Evolutionary conservation across 768 basidiomycete species (phyloP), one percentile per base, ranked within the genome.

Genomic region (Rhodotorula toruloides): DNA sequence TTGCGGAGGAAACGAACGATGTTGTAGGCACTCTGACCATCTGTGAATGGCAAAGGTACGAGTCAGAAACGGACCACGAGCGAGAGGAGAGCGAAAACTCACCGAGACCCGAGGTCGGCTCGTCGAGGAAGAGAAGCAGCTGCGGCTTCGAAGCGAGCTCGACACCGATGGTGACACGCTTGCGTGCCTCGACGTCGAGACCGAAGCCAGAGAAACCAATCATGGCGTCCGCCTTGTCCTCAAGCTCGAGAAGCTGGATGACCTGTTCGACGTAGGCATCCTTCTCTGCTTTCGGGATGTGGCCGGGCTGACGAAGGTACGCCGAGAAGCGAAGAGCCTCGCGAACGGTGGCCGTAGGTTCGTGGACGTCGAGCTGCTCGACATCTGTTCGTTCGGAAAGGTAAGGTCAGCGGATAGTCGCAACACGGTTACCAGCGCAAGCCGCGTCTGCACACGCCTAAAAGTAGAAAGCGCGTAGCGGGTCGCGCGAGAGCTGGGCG

Each of bases 351-450:
- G 84, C 78, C 13, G 85, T 84, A 32, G 84, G 82, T 27, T 87
- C 81, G 77, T 92, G 91, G 7, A 64, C 87, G 71, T 90, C 89
- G 81, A 84, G 84, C 74, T 94, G 91, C 74, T 93, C 90, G 46
- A 63, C 55, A 52, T 56, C n/a, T n/a, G n/a, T n/a, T n/a, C n/a
- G n/a, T n/a, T n/a, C n/a, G n/a, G n/a, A n/a, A n/a, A n/a, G n/a
- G n/a, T n/a, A n/a, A n/a, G n/a, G n/a, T n/a, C n/a, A n/a, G n/a
- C n/a, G n/a, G n/a, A n/a, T n/a, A n/a, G n/a, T n/a, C n/a, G n/a
- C n/a, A n/a, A n/a, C n/a, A n/a, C n/a, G n/a, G n/a, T n/a, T n/a
- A n/a, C n/a, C n/a, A n/a, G n/a, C n/a, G n/a, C n/a, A n/a, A n/a
- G n/a, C n/a, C n/a, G n/a, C n/a, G n/a, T n/a, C n/a, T n/a, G n/a